These are phyloP conservation scores for Colletotrichum zoysiae DNA, from an alignment of 2,329 filamentous ascomycete species.

Conservation along the genomic window DNA sequence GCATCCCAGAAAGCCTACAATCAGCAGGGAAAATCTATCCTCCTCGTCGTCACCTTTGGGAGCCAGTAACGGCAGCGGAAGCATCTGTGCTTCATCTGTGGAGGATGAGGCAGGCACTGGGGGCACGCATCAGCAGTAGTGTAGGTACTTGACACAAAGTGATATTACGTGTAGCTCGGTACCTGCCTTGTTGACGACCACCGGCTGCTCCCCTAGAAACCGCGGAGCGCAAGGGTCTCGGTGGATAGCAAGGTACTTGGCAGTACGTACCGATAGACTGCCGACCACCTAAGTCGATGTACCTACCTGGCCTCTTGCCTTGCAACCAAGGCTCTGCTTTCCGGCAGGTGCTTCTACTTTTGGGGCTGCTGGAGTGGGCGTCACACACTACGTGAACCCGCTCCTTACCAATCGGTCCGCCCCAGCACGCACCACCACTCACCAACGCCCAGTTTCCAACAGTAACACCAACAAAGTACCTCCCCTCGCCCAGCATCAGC, in stretches of 20 bases:
- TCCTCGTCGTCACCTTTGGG: neutral
- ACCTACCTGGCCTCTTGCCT: neutral
- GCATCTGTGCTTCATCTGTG: constrained; percentile 24
- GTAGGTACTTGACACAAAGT: neutral
- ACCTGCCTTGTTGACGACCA: constrained; percentile 8
- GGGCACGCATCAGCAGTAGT: neutral
- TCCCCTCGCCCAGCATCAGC: constrained; percentile 9
- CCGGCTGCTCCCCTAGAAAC: neutral
- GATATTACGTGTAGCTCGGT: neutral
- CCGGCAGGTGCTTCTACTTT: constrained; percentile 30
- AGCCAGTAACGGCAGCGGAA: constrained; percentile 22
- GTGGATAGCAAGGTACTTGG: neutral
- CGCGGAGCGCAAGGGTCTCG: constrained; percentile 10
- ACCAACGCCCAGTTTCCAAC: constrained; percentile 2
- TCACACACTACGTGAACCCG: constrained; percentile 30
- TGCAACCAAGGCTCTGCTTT: constrained; percentile 30
- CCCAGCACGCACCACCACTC: constrained; percentile 32
- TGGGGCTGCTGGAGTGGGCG: constrained; percentile 26
- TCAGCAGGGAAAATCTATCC: neutral
- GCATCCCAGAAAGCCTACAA: neutral
- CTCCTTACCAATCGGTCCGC: constrained; percentile 30
- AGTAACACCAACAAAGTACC: constrained; percentile 17
- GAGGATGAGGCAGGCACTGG: neutral
- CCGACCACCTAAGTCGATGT: neutral
- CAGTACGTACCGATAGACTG: neutral